Base-by-base conservation (phyloP, 2,329 filamentous ascomycete species). In the Fusarium vanettenii region DNA sequence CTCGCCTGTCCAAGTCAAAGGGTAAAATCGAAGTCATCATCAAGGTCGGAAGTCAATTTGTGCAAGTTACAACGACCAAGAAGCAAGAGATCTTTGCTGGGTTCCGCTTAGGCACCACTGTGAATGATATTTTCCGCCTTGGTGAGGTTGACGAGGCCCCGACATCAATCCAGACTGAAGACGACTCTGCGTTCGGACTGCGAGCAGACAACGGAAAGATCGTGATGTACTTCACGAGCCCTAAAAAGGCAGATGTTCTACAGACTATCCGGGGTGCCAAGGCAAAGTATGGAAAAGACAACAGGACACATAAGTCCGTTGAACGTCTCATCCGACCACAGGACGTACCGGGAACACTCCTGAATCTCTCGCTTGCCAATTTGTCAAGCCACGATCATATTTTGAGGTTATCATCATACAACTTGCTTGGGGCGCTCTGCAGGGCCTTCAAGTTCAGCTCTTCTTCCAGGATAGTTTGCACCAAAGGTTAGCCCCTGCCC, bases 71-170 rank as follows among this genome's bases (percentile, higher is more conserved):
- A 4, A 93, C 92, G 6, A 87, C 88, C 10, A 91, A 92, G 80
- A 92, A 92, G 76, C 91, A 93, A 77, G 92, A 93, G 72, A 88
- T 93, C 10, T 87, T 92, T 55, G 89, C 91, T 20, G 89, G 88
- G 6, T 87, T 90, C 70, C 88, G 88, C 14, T 84, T 93, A 27
- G 89, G 87, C 78, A 90, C 91, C 10, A 91, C 89, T 2, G 88
- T 93, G 73, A 93, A 93, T 76, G 92, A 93, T 75, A 92, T 93
- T 35, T 93, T 93, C 81, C 89, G 91, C 11, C 84, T 93, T 5
- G 87, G 89, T 5, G 92, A 93, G 65, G 87, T 93, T 16, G 92
- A 93, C 67, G 92, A 93, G 82, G 89, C 90, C 6, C 87, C 91
- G 6, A 90, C 89, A 4, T 90, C 89, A 3, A 90, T 92, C 64